Evolutionary conservation across 192 early-diverging fungal species (phyloP).

Genomic region (Obelidium mucronatum): DNA sequence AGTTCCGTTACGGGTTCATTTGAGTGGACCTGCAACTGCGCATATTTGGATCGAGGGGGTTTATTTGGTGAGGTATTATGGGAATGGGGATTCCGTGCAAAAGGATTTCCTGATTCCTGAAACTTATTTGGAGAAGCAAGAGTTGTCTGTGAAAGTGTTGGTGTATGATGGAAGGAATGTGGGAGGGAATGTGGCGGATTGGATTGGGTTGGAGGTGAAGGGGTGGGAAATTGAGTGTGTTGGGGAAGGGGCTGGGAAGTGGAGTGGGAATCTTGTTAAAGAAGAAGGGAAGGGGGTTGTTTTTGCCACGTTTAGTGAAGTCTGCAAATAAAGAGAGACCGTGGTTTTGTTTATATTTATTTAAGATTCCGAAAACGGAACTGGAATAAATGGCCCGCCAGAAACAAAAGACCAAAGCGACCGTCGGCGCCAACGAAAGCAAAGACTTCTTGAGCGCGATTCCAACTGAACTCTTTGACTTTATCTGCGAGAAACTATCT

Average conservation of each 20-base stretch:
- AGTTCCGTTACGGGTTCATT: slow-evolving; percentile 69
- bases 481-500: no score
- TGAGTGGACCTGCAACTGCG: slow-evolving; percentile 73
- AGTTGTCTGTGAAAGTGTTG: slow-evolving; percentile 20
- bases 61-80: slow-evolving; percentile 75
- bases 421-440: no score
- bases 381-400: no score
- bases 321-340: no score
- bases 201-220: slow-evolving; percentile 30
- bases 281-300: not conserved
- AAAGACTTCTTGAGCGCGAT: no score
- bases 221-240: slow-evolving; percentile 40
- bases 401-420: no score
- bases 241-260: slow-evolving; percentile 38
- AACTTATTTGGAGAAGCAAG: slow-evolving; percentile 2
- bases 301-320: not conserved
- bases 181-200: slow-evolving; percentile 13
- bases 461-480: no score
- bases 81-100: slow-evolving; percentile 70
- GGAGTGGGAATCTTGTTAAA: not conserved
- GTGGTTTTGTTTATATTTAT: no score
- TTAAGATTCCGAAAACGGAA: no score
- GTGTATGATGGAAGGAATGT: slow-evolving; percentile 27
- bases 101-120: slow-evolving; percentile 69
- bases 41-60: slow-evolving; percentile 74